Conservation (phyloP, 495 filamentous ascomycete genomes). For the Annulohypoxylon stygium region DNA sequence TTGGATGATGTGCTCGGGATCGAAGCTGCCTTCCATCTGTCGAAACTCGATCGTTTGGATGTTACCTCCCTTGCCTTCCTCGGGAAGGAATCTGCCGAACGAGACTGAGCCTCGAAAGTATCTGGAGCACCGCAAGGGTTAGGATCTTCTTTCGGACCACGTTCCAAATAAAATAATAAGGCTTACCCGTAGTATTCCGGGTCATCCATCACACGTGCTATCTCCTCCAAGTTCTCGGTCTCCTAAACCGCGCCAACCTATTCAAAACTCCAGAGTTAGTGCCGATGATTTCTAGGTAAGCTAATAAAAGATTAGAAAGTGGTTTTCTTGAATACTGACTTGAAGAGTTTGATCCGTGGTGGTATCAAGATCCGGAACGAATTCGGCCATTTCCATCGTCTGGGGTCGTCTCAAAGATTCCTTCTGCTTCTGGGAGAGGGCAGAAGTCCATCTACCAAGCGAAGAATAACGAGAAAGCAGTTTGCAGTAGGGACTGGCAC, state of each 20-base stretch:
- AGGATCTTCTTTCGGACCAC: not conserved
- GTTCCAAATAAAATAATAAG: no score
- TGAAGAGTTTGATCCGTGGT: constrained; percentile 3
- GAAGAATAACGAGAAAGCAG: not conserved
- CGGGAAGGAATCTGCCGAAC: constrained; percentile 35
- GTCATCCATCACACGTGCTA: constrained; percentile 29
- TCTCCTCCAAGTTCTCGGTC: constrained; percentile 16
- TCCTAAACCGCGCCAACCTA: constrained; percentile 44
- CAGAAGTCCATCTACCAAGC: not conserved
- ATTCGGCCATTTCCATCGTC: constrained; percentile 7
- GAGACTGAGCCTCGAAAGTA: constrained; percentile 21
- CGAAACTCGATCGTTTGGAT: constrained; percentile 48
- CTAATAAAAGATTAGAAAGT: not conserved
- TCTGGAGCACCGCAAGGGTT: not conserved
- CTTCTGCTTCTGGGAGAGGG: not conserved
- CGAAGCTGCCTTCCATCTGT: constrained; percentile 44
- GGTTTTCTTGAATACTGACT: not conserved
- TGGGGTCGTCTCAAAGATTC: not conserved
- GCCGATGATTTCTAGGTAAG: not conserved
- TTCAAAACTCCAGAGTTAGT: not conserved
- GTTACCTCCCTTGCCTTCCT: constrained; percentile 30
- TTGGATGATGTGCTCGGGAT: constrained; percentile 38
- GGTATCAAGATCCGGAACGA: not conserved
- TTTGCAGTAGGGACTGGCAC: not conserved
- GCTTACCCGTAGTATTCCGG: not conserved